These are phyloP conservation scores for Aphanoascus verrucosus DNA, from an alignment of 2,329 filamentous ascomycete species.

Conservation along the genomic window DNA sequence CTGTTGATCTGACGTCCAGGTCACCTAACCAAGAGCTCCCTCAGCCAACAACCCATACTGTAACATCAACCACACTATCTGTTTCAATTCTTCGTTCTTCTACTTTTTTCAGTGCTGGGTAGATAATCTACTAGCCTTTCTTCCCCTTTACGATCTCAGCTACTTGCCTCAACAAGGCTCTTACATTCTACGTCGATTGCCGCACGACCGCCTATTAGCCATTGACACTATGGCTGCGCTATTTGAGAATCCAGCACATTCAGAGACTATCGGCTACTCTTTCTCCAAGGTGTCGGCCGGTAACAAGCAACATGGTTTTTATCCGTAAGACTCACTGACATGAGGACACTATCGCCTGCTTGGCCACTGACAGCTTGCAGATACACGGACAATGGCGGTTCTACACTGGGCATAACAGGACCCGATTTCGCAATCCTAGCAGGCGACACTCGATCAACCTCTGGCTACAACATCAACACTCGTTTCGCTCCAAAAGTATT, in stretches of 20 bases:
- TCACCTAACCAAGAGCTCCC: not conserved
- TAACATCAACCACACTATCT: not conserved
- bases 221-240: constrained; percentile 44
- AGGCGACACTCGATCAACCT: constrained; percentile 89
- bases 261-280: constrained; percentile 49
- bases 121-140: too few species aligned
- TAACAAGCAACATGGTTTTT: constrained; percentile 65
- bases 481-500: constrained; percentile 93
- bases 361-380: constrained; percentile 22
- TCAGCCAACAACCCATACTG: not conserved
- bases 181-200: not conserved
- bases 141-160: not conserved
- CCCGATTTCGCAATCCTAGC: constrained; percentile 92
- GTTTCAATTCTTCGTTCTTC: too few species aligned
- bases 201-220: not conserved
- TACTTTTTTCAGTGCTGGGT: too few species aligned
- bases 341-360: not conserved
- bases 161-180: not conserved
- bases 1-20: not conserved
- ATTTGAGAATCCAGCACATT: constrained; percentile 41
- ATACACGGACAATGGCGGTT: constrained; percentile 96
- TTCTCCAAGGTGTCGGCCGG: constrained; percentile 45
- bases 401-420: constrained; percentile 87
- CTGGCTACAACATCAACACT: constrained; percentile 98
- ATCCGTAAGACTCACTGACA: constrained; percentile 56